phyloP scores from a whole-genome alignment of 305 asterid genomes.

The Solanum hybrid region DNA sequence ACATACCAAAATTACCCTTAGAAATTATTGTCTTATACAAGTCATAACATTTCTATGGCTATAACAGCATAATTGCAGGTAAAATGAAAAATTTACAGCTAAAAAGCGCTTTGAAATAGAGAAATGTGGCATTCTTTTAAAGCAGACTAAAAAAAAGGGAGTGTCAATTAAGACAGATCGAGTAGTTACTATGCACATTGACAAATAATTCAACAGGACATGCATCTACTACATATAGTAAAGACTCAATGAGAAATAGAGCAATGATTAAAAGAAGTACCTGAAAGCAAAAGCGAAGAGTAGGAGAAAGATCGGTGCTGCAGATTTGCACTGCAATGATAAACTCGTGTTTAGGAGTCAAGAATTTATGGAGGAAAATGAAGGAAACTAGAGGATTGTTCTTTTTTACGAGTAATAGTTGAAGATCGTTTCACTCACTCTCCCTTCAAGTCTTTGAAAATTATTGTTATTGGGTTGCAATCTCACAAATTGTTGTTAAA shows the following conservation, averaged over 20 bases:
- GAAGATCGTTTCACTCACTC: neutral
- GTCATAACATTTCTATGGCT: neutral
- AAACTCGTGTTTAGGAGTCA: neutral
- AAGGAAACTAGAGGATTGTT: neutral
- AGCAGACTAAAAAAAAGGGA: neutral
- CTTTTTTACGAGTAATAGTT: neutral
- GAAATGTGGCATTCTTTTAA: neutral
- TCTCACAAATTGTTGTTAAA: neutral
- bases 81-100: neutral
- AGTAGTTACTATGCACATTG: neutral
- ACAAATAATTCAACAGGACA: neutral
- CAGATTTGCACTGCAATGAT: constrained; percentile 89
- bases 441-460: constrained; percentile 1
- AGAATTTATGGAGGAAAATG: constrained; percentile 6
- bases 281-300: constrained; percentile 97
- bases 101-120: neutral
- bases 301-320: constrained; percentile 96
- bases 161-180: neutral
- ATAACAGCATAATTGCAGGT: neutral
- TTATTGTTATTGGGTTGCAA: neutral
- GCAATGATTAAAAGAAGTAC: constrained; percentile 24
- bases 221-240: neutral
- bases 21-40: neutral
- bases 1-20: neutral
- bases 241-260: neutral